Percentiles rank a stretch among this genome's conserved stretches.
Conservation (phyloP, 2,329 filamentous ascomycete species). For the Phaeosphaeria sp. region DNA sequence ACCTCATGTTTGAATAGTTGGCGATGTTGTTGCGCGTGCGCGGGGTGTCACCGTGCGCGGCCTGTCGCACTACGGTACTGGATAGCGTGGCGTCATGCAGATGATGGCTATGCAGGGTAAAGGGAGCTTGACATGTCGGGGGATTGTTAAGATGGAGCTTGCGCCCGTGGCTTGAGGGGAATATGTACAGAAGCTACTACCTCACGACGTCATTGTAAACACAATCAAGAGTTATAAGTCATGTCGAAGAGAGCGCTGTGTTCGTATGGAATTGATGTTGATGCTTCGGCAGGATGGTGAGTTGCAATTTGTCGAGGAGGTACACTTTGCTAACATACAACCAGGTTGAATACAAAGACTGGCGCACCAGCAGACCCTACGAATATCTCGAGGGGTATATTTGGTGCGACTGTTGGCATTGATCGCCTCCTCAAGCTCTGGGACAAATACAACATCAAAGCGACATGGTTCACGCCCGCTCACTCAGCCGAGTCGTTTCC, state of each 20-base stretch:
- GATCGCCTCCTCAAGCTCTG: slow-evolving; percentile 51
- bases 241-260: slow-evolving; percentile 49
- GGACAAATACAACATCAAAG: slow-evolving; percentile 51
- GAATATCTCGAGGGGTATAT: slow-evolving; percentile 50
- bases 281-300: slow-evolving; percentile 48
- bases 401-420: slow-evolving; percentile 51
- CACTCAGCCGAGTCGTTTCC: slow-evolving; percentile 59
- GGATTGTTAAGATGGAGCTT: neutral
- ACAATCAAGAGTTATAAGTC: neutral
- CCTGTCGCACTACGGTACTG: too few relatives aligned
- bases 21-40: too few relatives aligned
- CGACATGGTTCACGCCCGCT: slow-evolving; percentile 52
- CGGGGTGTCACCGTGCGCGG: too few relatives aligned
- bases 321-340: neutral
- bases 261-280: slow-evolving; percentile 53
- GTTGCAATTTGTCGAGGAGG: neutral
- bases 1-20: too few relatives aligned
- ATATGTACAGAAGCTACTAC: neutral
- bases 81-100: neutral
- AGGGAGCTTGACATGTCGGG: neutral
- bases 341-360: slow-evolving; percentile 51
- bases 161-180: neutral
- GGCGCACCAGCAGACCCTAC: slow-evolving; percentile 48
- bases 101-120: neutral
- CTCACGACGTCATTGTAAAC: neutral